Conservation (phyloP, 2,329 filamentous ascomycete species). For the Penicillium concentricum region DNA sequence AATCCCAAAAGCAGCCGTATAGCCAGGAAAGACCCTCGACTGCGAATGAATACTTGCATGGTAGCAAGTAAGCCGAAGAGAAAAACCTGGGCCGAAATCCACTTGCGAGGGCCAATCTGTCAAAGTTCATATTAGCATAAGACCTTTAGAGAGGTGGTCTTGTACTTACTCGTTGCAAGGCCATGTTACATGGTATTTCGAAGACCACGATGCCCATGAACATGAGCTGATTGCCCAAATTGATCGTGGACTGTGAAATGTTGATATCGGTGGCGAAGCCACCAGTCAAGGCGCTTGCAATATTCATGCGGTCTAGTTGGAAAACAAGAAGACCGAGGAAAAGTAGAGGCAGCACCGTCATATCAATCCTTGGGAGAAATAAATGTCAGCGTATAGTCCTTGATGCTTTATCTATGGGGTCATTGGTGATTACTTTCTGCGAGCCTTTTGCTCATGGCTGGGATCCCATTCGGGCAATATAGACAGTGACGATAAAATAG, state of each 20-base stretch:
- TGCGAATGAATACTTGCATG: neutral
- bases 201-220: neutral
- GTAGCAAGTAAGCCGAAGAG: neutral
- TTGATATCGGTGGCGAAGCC: neutral
- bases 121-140: neutral
- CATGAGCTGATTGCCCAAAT: neutral
- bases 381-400: neutral
- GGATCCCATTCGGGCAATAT: neutral
- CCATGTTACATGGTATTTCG: neutral
- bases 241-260: neutral
- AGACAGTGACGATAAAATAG: neutral
- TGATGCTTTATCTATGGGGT: neutral
- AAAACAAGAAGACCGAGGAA: conserved; percentile 1
- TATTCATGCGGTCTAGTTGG: neutral
- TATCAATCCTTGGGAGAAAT: neutral
- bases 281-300: neutral
- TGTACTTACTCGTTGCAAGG: neutral
- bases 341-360: neutral
- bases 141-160: too few species aligned
- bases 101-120: neutral
- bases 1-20: neutral
- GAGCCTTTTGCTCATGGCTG: neutral
- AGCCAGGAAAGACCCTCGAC: neutral
- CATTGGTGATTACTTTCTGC: neutral
- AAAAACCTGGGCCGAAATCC: neutral